Percentiles rank a stretch among this genome's conserved stretches.
Evolutionary conservation across 495 filamentous ascomycete genomes (phyloP).

Genomic region (Cercophora samala): DNA sequence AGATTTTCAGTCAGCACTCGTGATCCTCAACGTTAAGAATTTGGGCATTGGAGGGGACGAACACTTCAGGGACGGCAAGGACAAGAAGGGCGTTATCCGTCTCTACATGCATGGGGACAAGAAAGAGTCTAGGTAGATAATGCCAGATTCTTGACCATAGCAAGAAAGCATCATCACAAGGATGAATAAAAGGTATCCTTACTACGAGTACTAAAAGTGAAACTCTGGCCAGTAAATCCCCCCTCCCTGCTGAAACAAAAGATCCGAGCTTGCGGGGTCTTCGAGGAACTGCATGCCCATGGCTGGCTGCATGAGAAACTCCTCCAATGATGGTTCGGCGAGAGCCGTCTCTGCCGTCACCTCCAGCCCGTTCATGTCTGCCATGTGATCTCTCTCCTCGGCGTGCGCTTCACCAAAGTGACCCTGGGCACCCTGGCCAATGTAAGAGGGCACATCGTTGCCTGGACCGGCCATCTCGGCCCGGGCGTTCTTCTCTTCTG

Average conservation of each 20-base stretch:
- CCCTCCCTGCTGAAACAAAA: not conserved
- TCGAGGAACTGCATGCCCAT: constrained; percentile 6
- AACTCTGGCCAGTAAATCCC: constrained; percentile 15
- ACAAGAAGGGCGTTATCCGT: not conserved
- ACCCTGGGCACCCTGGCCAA: not conserved
- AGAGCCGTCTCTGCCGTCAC: not conserved
- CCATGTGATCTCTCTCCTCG: not conserved
- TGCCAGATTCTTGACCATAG: not conserved
- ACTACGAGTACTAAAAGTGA: not conserved
- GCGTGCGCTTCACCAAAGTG: not conserved
- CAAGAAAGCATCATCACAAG: too few species aligned
- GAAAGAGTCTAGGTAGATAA: not conserved
- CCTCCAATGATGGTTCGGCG: constrained; percentile 4
- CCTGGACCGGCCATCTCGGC: not conserved
- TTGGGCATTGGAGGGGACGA: not conserved
- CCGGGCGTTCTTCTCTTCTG: not conserved
- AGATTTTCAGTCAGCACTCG: not conserved
- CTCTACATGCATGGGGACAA: not conserved
- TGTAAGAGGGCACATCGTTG: not conserved
- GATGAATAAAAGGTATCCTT: too few species aligned
- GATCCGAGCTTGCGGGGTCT: not conserved
- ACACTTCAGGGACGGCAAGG: not conserved
- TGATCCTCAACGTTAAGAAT: not conserved
- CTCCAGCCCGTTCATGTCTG: not conserved
- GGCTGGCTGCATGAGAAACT: constrained; percentile 2